Conservation (phyloP, 1,139 yeast genomes). For the Debaryomyces fabryi region DNA sequence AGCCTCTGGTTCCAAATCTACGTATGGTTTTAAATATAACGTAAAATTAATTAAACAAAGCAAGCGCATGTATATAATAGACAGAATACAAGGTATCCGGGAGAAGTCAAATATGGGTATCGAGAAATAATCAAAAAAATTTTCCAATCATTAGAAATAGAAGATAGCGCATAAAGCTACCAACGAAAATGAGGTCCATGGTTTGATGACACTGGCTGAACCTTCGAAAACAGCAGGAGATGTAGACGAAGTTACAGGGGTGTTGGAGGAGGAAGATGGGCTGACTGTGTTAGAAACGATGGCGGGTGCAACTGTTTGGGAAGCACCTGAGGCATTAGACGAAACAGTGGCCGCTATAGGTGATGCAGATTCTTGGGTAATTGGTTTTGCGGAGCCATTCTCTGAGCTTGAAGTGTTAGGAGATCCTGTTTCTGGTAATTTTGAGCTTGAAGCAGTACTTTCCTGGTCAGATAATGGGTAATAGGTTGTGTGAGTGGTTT, state of each 20-base stretch:
- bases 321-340: not conserved
- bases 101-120: not conserved
- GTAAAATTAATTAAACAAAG: not conserved
- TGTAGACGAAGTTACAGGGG: not conserved
- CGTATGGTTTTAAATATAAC: no score
- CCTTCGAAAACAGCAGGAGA: conserved; percentile 5
- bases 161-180: not conserved
- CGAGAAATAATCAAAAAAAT: not conserved
- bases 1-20: no score
- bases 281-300: conserved; percentile 18
- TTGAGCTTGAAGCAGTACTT: not conserved
- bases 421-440: not conserved
- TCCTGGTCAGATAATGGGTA: not conserved
- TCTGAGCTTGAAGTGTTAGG: not conserved
- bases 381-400: not conserved
- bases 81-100: not conserved
- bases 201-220: not conserved
- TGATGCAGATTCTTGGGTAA: not conserved
- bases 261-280: conserved; percentile 18
- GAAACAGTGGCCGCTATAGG: not conserved
- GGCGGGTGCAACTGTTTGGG: conserved; percentile 10
- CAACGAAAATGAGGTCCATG: not conserved
- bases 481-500: not conserved
- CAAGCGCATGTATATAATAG: not conserved
- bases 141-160: not conserved